Conservation (phyloP, 169 alveolate species). For the Cyclospora cayetanensis region DNA sequence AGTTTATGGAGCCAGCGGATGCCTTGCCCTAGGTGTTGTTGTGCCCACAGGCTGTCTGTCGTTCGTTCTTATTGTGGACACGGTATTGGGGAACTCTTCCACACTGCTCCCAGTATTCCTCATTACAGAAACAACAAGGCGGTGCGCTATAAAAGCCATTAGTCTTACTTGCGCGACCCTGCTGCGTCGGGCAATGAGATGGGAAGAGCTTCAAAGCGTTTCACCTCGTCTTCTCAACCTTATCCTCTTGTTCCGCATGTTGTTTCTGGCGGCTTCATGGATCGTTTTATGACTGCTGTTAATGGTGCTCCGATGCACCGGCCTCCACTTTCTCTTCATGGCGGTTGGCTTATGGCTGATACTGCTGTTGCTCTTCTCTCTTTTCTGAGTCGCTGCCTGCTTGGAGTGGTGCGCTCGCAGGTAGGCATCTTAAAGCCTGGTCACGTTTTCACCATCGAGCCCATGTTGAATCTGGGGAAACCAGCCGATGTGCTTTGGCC, state of each 20-base stretch:
- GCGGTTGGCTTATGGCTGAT: neutral
- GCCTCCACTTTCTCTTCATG: too few species aligned
- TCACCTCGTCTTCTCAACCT: too few species aligned
- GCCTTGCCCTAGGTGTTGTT: neutral
- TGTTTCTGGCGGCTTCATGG: too few species aligned
- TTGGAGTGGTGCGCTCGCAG: neutral
- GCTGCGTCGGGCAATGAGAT: too few species aligned
- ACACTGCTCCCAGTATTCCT: conserved; percentile 96
- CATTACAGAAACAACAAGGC: conserved; percentile 99
- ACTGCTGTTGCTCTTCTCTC: neutral
- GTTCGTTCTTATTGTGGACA: conserved; percentile 96
- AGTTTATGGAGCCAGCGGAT: neutral
- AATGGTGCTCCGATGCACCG: too few species aligned
- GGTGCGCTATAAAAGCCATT: conserved; percentile 81
- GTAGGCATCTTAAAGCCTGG: conserved; percentile 93
- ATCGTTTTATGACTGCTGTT: too few species aligned
- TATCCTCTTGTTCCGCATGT: neutral
- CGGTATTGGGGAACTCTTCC: conserved; percentile 98
- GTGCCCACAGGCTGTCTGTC: conserved; percentile 51
- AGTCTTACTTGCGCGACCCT: too few species aligned
- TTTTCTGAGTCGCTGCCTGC: neutral
- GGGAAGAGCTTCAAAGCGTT: too few species aligned
- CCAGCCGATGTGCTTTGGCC: conserved; percentile 96
- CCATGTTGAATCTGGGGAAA: conserved; percentile 98
- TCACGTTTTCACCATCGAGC: conserved; percentile 99